phyloP scores from a whole-genome alignment of 768 basidiomycete genomes.

The Macrolepiota fuliginosa region DNA sequence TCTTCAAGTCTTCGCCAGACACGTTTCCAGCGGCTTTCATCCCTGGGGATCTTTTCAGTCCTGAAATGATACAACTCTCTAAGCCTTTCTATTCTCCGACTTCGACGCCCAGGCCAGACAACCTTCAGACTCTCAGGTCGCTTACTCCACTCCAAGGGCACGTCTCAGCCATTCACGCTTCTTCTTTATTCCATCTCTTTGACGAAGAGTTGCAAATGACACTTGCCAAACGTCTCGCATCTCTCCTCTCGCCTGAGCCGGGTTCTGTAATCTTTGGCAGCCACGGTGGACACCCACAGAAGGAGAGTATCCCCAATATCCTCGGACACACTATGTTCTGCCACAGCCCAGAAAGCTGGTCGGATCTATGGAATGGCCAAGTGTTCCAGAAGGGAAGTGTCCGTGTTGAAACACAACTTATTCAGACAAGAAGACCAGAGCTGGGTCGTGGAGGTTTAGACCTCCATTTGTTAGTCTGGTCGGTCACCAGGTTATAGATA shows the following conservation, averaged over 20 bases:
- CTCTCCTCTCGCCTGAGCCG: constrained; percentile 29
- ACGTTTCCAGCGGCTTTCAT: constrained; percentile 56
- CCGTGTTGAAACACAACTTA: constrained; percentile 3
- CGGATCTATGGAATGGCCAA: constrained; percentile 14
- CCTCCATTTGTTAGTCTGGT: not conserved
- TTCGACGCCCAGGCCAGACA: not conserved
- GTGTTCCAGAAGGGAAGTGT: constrained; percentile 14
- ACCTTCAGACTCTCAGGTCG: constrained; percentile 15
- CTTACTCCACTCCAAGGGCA: constrained; percentile 36
- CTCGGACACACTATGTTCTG: constrained; percentile 7
- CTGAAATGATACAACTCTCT: constrained; percentile 34
- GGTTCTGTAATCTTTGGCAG: constrained; percentile 34
- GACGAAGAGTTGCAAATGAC: constrained; percentile 26
- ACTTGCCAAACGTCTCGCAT: constrained; percentile 27
- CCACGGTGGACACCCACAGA: constrained; percentile 31
- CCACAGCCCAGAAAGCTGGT: constrained; percentile 12
- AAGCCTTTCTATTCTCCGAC: constrained; percentile 17
- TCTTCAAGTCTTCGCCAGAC: constrained; percentile 51
- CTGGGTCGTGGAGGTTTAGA: not conserved
- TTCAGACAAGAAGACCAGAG: not conserved
- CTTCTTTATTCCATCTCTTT: constrained; percentile 37
- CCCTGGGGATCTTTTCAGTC: constrained; percentile 52
- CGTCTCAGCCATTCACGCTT: constrained; percentile 44
- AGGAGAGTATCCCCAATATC: constrained; percentile 14
- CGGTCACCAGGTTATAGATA: not conserved